Conservation (phyloP, 106 monocot species). For the Allium sativum region DNA sequence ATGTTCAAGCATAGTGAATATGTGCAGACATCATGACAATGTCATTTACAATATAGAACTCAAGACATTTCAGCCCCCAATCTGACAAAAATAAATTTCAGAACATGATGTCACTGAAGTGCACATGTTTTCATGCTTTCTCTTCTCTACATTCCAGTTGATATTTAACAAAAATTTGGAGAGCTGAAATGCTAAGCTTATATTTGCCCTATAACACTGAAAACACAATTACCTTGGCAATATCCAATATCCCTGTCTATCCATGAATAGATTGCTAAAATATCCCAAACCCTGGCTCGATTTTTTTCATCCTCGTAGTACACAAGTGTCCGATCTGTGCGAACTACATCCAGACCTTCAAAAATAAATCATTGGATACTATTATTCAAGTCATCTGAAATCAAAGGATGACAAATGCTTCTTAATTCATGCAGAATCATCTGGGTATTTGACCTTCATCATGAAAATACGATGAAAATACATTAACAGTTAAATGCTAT, state of each 20-base stretch:
- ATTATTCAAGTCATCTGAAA: too few species aligned
- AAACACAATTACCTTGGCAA: constrained; percentile 63
- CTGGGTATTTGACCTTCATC: too few species aligned
- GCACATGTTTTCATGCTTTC: too few species aligned
- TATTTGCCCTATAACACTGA: neutral
- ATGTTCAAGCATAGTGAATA: constrained; percentile 3
- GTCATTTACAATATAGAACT: neutral
- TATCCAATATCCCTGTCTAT: constrained; percentile 82
- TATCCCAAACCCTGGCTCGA: constrained; percentile 73
- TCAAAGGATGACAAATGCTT: too few species aligned
- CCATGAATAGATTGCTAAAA: constrained; percentile 88
- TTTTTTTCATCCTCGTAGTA: constrained; percentile 67
- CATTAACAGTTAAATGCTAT: too few species aligned
- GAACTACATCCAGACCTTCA: constrained; percentile 74
- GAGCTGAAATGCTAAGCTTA: neutral
- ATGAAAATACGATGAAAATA: too few species aligned
- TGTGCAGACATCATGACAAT: constrained; percentile 4
- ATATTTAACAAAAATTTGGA: too few species aligned
- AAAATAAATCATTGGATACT: neutral
- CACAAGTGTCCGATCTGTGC: constrained; percentile 72
- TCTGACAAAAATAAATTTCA: too few species aligned
- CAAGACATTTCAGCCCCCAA: too few species aligned
- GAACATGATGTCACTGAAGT: too few species aligned
- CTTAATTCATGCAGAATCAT: too few species aligned
- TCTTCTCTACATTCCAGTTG: too few species aligned